phyloP scores from a whole-genome alignment of 495 filamentous ascomycete genomes.

The Echria macrotheca region DNA sequence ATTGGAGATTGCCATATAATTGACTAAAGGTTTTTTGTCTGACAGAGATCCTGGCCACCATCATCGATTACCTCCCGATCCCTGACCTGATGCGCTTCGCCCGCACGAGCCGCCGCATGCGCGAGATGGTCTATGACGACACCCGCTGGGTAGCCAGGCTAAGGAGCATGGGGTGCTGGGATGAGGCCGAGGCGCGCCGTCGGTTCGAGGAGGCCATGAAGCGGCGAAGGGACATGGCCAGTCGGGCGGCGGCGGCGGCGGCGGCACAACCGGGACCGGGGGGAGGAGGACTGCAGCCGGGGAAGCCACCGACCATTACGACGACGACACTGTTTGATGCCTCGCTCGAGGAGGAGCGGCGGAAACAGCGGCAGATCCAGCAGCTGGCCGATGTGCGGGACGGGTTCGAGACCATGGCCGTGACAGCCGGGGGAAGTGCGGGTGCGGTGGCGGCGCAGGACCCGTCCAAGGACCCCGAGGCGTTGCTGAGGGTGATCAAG shows the following conservation, averaged over 20 bases:
- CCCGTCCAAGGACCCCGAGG: slow-evolving; percentile 46
- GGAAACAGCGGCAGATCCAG: slow-evolving; percentile 18
- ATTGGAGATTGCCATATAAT: background rate
- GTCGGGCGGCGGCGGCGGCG: slow-evolving; percentile 15
- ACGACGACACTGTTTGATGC: slow-evolving; percentile 68
- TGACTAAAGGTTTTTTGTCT: background rate
- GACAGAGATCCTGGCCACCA: slow-evolving; percentile 78
- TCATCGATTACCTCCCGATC: slow-evolving; percentile 83
- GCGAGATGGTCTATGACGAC: slow-evolving; percentile 99
- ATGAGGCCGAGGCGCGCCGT: slow-evolving; percentile 77
- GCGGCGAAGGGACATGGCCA: slow-evolving; percentile 54
- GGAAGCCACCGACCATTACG: slow-evolving; percentile 11
- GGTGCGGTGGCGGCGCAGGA: slow-evolving; percentile 8
- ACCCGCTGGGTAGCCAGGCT: slow-evolving; percentile 86
- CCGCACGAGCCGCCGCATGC: slow-evolving; percentile 80
- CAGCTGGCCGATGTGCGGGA: slow-evolving; percentile 40
- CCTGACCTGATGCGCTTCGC: slow-evolving; percentile 80
- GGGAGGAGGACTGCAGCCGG: background rate
- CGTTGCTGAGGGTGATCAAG: slow-evolving; percentile 60
- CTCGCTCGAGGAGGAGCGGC: slow-evolving; percentile 50
- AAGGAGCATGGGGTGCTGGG: slow-evolving; percentile 84
- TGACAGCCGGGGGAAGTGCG: slow-evolving; percentile 25
- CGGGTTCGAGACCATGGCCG: slow-evolving; percentile 62
- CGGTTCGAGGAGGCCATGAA: slow-evolving; percentile 69
- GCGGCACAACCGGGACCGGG: background rate